Base-by-base conservation (phyloP, 75 land plant genomes). In the Picea glauca region DNA sequence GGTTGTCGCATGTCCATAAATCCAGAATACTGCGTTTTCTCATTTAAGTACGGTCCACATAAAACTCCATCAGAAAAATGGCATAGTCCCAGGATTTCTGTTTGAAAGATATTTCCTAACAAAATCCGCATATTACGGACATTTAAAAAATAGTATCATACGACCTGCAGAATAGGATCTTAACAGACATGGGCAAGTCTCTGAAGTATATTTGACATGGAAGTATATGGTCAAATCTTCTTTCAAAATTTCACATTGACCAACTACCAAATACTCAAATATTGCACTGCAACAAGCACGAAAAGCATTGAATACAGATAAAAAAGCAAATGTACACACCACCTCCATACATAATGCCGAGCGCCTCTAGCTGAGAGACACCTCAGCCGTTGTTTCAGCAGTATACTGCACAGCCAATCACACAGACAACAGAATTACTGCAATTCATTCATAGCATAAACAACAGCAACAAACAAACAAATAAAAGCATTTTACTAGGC, bases 321-420 rank as follows among this genome's bases (percentile, higher is more conserved):
- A 50, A 70, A 70, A 20, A 40, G 73, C 20, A 43, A 40, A 70
- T 38, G 73, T 70, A 70, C 73, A 70, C 73, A 70, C 73, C 73
- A 66, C 73, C 73, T 70, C 73, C 73, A 43, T 70, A 70, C 73
- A 70, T 70, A 8, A n/a, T 70, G 73, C n/a, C n/a, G 9, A 35
- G 12, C 12, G 8, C 20, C 4, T 46, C n/a, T 35, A 38, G 21
- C 9, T 40, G 1, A 40, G 56, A 40, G 18, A 40, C 54, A 40
- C 73, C 54, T 38, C 20, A 70, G 23, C 12, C 2, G 8, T 8
- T n/a, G 21, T n/a, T 70, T 20, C 50, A 70, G 8, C 73, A 20
- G 20, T 9, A 20, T 21, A 70, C 73, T 70, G 73, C 73, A 70
- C 3, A 70, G 11, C 50, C 40, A 40, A 38, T 9, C 20, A 20